phyloP scores from a whole-genome alignment of 2,329 filamentous ascomycete species.

The Fusarium redolens region DNA sequence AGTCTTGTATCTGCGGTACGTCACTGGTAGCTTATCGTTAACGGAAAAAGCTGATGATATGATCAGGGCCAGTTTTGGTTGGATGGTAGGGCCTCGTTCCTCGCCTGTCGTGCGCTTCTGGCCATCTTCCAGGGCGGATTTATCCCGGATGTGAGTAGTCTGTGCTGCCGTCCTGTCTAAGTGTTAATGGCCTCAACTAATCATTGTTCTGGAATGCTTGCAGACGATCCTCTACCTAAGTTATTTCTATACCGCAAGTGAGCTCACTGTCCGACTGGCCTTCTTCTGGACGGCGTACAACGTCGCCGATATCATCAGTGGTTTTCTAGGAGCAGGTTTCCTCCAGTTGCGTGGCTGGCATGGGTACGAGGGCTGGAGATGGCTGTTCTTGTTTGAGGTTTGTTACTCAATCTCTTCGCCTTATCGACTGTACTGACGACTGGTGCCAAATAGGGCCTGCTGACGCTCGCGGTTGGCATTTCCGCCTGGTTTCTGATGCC shows the following conservation, averaged over 20 bases:
- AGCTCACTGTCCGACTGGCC: neutral
- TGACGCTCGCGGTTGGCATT: neutral
- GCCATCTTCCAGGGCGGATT: neutral
- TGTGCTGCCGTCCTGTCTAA: fast-evolving
- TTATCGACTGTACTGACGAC: neutral
- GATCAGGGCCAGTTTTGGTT: neutral
- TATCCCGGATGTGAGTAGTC: neutral
- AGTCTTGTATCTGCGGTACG: neutral
- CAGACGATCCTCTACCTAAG: neutral
- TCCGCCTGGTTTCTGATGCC: neutral
- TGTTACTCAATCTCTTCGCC: fast-evolving
- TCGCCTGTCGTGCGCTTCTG: neutral
- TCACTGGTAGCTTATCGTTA: too few relatives aligned
- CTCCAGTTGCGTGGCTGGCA: neutral
- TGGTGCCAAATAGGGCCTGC: neutral
- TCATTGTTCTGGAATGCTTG: fast-evolving
- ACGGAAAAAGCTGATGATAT: neutral
- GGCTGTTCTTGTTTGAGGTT: neutral
- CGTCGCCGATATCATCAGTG: neutral
- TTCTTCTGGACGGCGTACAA: neutral
- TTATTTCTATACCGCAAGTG: neutral
- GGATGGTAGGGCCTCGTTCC: neutral
- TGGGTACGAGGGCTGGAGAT: neutral
- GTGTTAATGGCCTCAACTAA: neutral
- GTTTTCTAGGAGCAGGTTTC: neutral